Evolutionary conservation across 2,329 filamentous ascomycete species (phyloP).

Genomic region (Aspergillus carbonarius): DNA sequence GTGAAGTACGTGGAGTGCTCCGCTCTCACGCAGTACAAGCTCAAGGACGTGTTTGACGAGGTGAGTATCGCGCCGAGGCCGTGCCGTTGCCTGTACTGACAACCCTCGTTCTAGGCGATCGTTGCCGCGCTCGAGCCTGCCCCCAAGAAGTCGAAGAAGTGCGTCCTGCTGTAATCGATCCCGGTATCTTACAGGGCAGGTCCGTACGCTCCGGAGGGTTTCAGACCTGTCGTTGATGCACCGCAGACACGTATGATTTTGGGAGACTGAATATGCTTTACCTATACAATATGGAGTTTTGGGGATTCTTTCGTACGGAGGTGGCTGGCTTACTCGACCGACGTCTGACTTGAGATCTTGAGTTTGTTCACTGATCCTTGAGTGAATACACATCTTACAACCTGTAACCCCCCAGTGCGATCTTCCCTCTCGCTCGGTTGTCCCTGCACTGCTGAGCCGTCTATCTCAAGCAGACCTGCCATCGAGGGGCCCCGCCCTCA

Average conservation of each 20-base stretch:
- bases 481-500: not conserved
- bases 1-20: conserved; percentile 99
- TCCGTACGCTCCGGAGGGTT: conserved; percentile 9
- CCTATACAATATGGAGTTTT: conserved; percentile 10
- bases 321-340: conserved; percentile 6
- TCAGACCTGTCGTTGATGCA: conserved; percentile 7
- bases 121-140: conserved; percentile 89
- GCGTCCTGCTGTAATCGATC: conserved; percentile 62
- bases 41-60: conserved; percentile 99
- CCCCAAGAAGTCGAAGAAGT: conserved; percentile 76
- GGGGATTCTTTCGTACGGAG: conserved; percentile 5
- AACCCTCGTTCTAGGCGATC: conserved; percentile 65
- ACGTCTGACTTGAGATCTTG: conserved; percentile 7
- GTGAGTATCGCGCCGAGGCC: conserved; percentile 52
- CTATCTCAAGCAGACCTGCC: not conserved
- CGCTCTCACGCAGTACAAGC: conserved; percentile 93
- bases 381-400: conserved; percentile 6
- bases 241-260: conserved; percentile 14
- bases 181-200: conserved; percentile 10
- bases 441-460: not conserved
- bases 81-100: conserved; percentile 2
- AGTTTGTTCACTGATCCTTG: conserved; percentile 6
- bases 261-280: conserved; percentile 12
- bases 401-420: conserved; percentile 1
- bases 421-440: conserved; percentile 1